Percentiles rank a stretch among this genome's conserved stretches.
These are phyloP conservation scores for Rhizopogon vinicolor DNA, from an alignment of 768 basidiomycete species.

Conservation along the genomic window DNA sequence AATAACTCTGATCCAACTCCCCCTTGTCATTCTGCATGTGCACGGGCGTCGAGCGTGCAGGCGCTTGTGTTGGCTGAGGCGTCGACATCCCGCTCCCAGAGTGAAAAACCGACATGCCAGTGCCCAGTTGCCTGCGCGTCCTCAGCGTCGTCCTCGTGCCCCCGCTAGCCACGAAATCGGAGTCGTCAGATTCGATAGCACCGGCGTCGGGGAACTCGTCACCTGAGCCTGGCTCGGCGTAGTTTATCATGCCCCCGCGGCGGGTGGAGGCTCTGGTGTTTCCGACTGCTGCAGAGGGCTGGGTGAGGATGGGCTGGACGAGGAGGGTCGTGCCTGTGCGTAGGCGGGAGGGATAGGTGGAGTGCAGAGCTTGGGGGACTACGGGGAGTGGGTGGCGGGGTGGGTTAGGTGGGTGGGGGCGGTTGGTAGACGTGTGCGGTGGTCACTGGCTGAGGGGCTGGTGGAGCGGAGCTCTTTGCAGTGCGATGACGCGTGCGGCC, in stretches of 20 bases:
- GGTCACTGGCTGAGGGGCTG: constrained; percentile 28
- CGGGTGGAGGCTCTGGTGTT: constrained; percentile 43
- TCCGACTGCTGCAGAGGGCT: constrained; percentile 30
- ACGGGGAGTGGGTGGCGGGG: constrained; percentile 57
- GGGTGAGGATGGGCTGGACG: constrained; percentile 75
- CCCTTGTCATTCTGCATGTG: constrained; percentile 35
- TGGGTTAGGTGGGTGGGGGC: constrained; percentile 39
- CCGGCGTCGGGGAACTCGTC: constrained; percentile 81
- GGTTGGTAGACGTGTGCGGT: constrained; percentile 34
- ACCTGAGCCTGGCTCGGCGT: constrained; percentile 80
- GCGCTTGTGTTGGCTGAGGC: constrained; percentile 29
- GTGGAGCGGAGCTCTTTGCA: constrained; percentile 35
- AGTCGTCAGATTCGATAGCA: constrained; percentile 80
- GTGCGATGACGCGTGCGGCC: constrained; percentile 37
- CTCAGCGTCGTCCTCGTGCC: constrained; percentile 56
- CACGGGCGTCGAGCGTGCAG: constrained; percentile 1
- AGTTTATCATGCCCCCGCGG: constrained; percentile 74
- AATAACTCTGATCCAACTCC: constrained; percentile 82
- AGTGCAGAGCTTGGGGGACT: constrained; percentile 63
- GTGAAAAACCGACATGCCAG: constrained; percentile 53
- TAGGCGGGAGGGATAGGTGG: constrained; percentile 86
- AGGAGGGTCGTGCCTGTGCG: constrained; percentile 87
- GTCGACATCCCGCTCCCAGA: constrained; percentile 39
- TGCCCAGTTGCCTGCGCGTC: constrained; percentile 36
- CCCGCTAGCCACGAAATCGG: constrained; percentile 69